Conservation (phyloP, 2,329 filamentous ascomycete genomes). For the Elsinoe australis region DNA sequence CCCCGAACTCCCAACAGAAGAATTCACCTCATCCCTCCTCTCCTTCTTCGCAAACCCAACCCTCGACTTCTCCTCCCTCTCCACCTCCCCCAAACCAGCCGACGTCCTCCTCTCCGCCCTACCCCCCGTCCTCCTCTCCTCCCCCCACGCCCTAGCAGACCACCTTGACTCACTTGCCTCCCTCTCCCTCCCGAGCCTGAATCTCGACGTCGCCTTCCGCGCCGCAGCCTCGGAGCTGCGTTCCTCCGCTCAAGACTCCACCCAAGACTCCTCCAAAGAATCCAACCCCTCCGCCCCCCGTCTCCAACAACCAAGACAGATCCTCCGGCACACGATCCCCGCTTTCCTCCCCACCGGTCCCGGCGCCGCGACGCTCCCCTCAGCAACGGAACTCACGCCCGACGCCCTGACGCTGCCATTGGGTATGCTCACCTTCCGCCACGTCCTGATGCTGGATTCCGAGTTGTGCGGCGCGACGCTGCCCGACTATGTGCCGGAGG, state of each 20-base stretch:
- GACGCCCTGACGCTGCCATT: constrained; percentile 39
- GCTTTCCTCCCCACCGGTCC: constrained; percentile 51
- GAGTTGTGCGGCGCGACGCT: constrained; percentile 55
- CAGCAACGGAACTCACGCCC: constrained; percentile 23
- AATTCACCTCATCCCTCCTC: background rate
- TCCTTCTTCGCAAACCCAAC: constrained; percentile 18
- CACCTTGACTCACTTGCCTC: constrained; percentile 18
- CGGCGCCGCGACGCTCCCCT: constrained; percentile 61
- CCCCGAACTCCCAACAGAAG: background rate
- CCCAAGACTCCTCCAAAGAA: background rate
- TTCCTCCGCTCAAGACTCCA: background rate
- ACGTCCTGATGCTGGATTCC: constrained; percentile 60
- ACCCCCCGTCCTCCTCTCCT: constrained; percentile 18
- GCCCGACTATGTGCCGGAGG: constrained; percentile 43
- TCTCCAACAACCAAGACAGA: constrained; percentile 25
- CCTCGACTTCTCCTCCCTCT: constrained; percentile 18
- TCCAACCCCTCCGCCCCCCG: constrained; percentile 14
- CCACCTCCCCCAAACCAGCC: constrained; percentile 9
- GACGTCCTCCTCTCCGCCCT: constrained; percentile 17
- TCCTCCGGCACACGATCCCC: constrained; percentile 34
- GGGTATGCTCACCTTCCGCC: constrained; percentile 36
- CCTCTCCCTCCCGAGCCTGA: constrained; percentile 15
- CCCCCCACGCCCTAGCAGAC: constrained; percentile 17
- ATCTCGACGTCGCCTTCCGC: constrained; percentile 18
- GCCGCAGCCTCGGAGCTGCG: constrained; percentile 16